Conservation (phyloP, 2,329 filamentous ascomycete genomes). For the Sphaerulina musiva region DNA sequence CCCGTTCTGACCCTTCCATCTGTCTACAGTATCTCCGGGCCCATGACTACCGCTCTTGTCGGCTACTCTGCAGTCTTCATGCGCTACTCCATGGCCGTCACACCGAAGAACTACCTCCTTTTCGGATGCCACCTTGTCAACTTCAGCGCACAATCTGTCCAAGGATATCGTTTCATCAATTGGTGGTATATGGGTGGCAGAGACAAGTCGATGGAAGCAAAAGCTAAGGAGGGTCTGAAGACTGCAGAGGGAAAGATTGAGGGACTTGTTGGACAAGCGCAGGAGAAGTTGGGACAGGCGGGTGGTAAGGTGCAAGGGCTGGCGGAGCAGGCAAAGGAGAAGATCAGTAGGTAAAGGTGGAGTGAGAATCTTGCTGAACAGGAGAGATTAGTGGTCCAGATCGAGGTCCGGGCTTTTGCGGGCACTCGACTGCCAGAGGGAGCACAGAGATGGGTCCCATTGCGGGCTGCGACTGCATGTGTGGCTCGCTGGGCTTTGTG, state of each 20-base stretch:
- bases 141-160: constrained; percentile 54
- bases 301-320: constrained; percentile 28
- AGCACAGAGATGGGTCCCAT: background rate
- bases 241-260: constrained; percentile 21
- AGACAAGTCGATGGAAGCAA: constrained; percentile 35
- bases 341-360: background rate
- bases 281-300: constrained; percentile 28
- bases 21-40: constrained; percentile 53
- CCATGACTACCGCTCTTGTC: constrained; percentile 56
- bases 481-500: background rate
- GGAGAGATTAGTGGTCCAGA: background rate
- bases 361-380: background rate
- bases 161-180: constrained; percentile 56
- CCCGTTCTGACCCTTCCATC: background rate
- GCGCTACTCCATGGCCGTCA: constrained; percentile 59
- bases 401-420: background rate
- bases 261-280: constrained; percentile 23
- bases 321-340: constrained; percentile 13
- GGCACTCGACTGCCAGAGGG: background rate
- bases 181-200: constrained; percentile 51
- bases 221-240: constrained; percentile 36
- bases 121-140: constrained; percentile 63
- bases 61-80: constrained; percentile 60
- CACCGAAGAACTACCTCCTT: constrained; percentile 60
- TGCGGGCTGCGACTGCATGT: background rate